Evolutionary conservation across 306 rosid genomes (phyloP).

Genomic region (Malus orientalis): DNA sequence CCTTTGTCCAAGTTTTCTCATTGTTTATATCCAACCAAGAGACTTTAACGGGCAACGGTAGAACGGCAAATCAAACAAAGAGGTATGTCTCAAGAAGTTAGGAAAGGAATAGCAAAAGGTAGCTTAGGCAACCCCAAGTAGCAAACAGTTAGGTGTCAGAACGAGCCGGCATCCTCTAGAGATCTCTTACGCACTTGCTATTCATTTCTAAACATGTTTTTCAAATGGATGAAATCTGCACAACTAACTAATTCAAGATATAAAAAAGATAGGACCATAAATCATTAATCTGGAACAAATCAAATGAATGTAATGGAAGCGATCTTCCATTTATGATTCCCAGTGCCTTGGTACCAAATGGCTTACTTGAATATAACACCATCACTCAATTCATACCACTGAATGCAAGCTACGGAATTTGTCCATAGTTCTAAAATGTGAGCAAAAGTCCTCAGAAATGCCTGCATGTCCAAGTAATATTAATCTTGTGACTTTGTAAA

Average conservation of each 20-base stretch:
- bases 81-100: neutral
- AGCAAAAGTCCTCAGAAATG: neutral
- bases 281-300: neutral
- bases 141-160: neutral
- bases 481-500: neutral
- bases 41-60: neutral
- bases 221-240: neutral
- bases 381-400: neutral
- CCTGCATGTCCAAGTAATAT: neutral
- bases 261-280: neutral
- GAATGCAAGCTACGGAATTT: neutral
- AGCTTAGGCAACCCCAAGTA: neutral
- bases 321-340: neutral
- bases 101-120: neutral
- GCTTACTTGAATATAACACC: neutral
- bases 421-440: neutral
- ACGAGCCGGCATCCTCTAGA: neutral
- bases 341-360: neutral
- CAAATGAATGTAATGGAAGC: neutral
- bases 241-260: neutral
- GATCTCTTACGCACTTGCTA: neutral
- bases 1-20: neutral
- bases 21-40: neutral
- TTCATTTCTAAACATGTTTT: neutral
- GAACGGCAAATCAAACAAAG: neutral